phyloP scores from a whole-genome alignment of 441 rosid genomes.

The Pelargonium cotyledonis region DNA sequence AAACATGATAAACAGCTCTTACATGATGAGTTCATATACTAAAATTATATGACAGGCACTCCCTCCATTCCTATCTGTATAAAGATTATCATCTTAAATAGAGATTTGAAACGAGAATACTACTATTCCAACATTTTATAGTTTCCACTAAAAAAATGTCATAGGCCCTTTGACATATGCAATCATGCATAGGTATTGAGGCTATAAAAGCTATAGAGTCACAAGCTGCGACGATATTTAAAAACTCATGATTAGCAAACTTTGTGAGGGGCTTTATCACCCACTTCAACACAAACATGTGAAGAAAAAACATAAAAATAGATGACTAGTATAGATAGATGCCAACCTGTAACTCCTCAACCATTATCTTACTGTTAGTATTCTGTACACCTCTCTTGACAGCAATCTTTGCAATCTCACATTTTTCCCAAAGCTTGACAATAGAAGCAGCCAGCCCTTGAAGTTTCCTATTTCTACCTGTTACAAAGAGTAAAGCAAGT shows the following conservation, averaged over 20 bases:
- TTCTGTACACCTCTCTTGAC: conserved; percentile 87
- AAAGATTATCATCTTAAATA: neutral
- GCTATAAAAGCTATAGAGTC: neutral
- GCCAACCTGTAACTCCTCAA: conserved; percentile 79
- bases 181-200: neutral
- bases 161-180: neutral
- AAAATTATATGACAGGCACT: too few relatives aligned
- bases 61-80: too few relatives aligned
- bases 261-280: too few relatives aligned
- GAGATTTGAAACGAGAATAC: neutral
- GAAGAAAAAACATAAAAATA: neutral
- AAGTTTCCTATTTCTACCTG: conserved; percentile 87
- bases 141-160: neutral
- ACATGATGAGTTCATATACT: too few relatives aligned
- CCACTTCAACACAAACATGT: neutral
- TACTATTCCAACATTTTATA: neutral
- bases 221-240: neutral
- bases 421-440: conserved; percentile 93
- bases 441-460: conserved; percentile 85
- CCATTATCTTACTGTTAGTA: conserved; percentile 79
- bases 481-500: conserved; percentile 19
- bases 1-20: too few relatives aligned
- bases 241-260: neutral
- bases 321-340: neutral
- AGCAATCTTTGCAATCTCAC: conserved; percentile 91